Conservation (phyloP, 1,284 basidiomycete species). For the Pseudozyma pruni region DNA sequence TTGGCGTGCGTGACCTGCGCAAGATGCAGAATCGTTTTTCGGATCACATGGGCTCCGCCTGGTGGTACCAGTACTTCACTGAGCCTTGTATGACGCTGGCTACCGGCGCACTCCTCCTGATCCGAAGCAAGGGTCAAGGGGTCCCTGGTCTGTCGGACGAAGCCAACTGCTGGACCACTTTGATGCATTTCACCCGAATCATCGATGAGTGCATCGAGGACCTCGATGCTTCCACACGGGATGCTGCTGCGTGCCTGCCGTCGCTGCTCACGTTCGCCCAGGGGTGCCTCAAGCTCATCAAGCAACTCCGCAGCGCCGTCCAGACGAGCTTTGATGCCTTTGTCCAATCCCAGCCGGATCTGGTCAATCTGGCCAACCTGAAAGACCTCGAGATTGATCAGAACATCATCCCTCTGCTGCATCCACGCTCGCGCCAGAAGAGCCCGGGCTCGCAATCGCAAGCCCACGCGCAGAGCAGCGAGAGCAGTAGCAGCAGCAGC, state of each 20-base stretch:
- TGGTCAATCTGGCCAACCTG: conserved; percentile 2
- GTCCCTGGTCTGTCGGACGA: conserved; percentile 29
- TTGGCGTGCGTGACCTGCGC: conserved; percentile 26
- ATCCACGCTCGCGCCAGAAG: conserved; percentile 29
- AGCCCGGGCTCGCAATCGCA: conserved; percentile 10
- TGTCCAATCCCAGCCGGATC: conserved; percentile 15
- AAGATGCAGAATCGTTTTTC: conserved; percentile 37
- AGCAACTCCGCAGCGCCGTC: conserved; percentile 26
- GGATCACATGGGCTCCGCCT: conserved; percentile 36
- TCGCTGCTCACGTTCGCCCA: conserved; percentile 28
- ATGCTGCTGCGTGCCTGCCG: conserved; percentile 17
- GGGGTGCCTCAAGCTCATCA: conserved; percentile 33
- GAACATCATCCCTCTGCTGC: conserved; percentile 29
- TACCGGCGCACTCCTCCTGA: conserved; percentile 37
- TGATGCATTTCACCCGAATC: conserved; percentile 33
- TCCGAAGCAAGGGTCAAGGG: conserved; percentile 42
- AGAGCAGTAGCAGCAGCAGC: not conserved
- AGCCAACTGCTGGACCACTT: conserved; percentile 37
- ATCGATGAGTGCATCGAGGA: conserved; percentile 40
- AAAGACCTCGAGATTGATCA: conserved; percentile 21
- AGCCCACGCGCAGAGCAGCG: not conserved
- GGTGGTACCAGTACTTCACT: conserved; percentile 50
- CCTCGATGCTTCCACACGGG: conserved; percentile 19
- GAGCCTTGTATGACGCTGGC: conserved; percentile 53
- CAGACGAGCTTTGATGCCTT: conserved; percentile 36